Percentiles rank a stretch among this genome's conserved stretches.
phyloP scores from a whole-genome alignment of 805 yeast species.

The Kazachstania psychrophila region DNA sequence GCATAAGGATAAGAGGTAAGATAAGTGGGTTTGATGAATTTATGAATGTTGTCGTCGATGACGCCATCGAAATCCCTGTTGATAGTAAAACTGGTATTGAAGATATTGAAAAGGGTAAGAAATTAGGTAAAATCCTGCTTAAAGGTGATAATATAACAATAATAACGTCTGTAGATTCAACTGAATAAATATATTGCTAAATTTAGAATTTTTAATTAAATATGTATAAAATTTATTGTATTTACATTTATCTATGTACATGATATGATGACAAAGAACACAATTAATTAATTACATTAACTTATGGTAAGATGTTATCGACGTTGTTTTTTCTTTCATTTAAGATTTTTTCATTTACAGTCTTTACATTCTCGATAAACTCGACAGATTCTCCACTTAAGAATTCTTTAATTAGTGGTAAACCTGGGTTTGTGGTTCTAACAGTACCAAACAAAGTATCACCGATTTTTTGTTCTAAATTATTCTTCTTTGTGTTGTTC shows the following conservation, averaged over 20 bases:
- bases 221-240: not conserved
- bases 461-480: constrained; percentile 18
- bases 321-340: constrained; percentile 2
- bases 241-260: constrained; percentile 2
- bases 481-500: constrained; percentile 4
- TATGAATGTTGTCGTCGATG: constrained; percentile 71
- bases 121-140: constrained; percentile 65
- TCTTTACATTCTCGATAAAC: constrained; percentile 22
- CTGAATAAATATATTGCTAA: not conserved
- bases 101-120: constrained; percentile 25
- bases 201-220: not conserved
- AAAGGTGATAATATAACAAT: constrained; percentile 93
- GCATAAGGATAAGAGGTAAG: constrained; percentile 67
- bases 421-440: constrained; percentile 27
- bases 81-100: constrained; percentile 32
- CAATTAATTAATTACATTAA: not conserved
- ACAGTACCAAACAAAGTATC: constrained; percentile 34
- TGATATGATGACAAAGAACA: not conserved
- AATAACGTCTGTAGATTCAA: constrained; percentile 34
- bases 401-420: constrained; percentile 30
- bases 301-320: constrained; percentile 2
- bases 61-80: constrained; percentile 56
- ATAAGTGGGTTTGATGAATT: constrained; percentile 94
- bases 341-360: constrained; percentile 6
- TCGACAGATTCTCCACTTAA: constrained; percentile 27